Conservation (phyloP, 1,139 yeast species). For the Candida pseudoviswanathii region DNA sequence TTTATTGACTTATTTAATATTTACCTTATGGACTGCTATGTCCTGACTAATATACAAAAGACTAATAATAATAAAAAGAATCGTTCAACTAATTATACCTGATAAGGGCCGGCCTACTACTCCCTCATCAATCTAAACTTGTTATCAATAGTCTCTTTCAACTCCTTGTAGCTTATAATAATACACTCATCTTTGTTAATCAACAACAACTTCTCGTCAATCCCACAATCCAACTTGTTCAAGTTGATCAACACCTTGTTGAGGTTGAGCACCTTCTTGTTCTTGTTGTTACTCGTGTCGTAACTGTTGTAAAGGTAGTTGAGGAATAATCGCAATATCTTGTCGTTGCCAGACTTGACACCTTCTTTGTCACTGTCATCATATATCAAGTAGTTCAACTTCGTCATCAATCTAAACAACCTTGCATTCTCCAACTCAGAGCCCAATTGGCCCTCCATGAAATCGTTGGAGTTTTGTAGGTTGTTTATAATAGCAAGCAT, state of each 20-base stretch:
- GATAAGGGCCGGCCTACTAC: neutral
- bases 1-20: slow-evolving; percentile 2
- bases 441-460: slow-evolving; percentile 63
- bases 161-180: slow-evolving; percentile 76
- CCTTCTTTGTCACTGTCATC: slow-evolving; percentile 56
- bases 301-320: slow-evolving; percentile 86
- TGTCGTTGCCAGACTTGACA: slow-evolving; percentile 77
- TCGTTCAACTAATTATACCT: neutral
- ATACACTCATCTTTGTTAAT: slow-evolving; percentile 85
- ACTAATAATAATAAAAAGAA: slow-evolving; percentile 3
- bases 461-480: slow-evolving; percentile 61
- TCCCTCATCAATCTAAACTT: slow-evolving; percentile 60
- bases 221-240: slow-evolving; percentile 91
- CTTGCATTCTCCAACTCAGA: slow-evolving; percentile 89
- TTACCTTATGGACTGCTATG: neutral
- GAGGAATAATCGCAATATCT: slow-evolving; percentile 74
- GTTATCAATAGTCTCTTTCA: slow-evolving; percentile 71
- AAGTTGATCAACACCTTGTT: slow-evolving; percentile 77
- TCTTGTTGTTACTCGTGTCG: slow-evolving; percentile 66
- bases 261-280: slow-evolving; percentile 70
- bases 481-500: slow-evolving; percentile 53
- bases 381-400: slow-evolving; percentile 76
- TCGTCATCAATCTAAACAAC: slow-evolving; percentile 76
- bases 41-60: neutral
- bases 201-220: slow-evolving; percentile 77